These are phyloP conservation scores for Aspergillus cristatus DNA, from an alignment of 495 filamentous ascomycete genomes.

Conservation along the genomic window DNA sequence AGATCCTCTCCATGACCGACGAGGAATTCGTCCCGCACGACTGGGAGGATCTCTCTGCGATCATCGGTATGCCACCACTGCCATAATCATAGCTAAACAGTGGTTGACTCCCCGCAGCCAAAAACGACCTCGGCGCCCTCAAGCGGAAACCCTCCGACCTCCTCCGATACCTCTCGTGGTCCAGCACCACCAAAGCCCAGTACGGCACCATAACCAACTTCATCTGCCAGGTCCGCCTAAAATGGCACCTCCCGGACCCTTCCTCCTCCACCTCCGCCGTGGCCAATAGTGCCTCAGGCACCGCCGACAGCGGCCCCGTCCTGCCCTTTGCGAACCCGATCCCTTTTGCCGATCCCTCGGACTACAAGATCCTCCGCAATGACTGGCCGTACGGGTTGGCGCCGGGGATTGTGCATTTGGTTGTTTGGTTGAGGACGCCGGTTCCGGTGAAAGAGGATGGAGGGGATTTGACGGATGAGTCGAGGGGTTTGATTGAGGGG, in stretches of 20 bases:
- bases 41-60: slow-evolving; percentile 58
- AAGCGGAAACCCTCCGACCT: slow-evolving; percentile 79
- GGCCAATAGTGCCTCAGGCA: not conserved
- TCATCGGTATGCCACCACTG: slow-evolving; percentile 47
- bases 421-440: slow-evolving; percentile 51
- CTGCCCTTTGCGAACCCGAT: slow-evolving; percentile 30
- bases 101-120: slow-evolving; percentile 42
- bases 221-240: slow-evolving; percentile 61
- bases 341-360: slow-evolving; percentile 61
- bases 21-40: slow-evolving; percentile 58
- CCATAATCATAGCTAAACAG: not conserved
- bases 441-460: slow-evolving; percentile 36
- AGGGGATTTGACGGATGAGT: slow-evolving; percentile 69
- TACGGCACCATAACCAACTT: slow-evolving; percentile 76
- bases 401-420: slow-evolving; percentile 54
- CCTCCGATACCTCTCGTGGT: slow-evolving; percentile 76
- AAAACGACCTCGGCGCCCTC: slow-evolving; percentile 65
- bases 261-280: slow-evolving; percentile 5
- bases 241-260: slow-evolving; percentile 46
- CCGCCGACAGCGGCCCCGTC: slow-evolving; percentile 15
- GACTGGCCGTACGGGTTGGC: slow-evolving; percentile 86
- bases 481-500: slow-evolving; percentile 46
- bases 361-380: slow-evolving; percentile 72
- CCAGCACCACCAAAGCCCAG: slow-evolving; percentile 51
- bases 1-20: slow-evolving; percentile 58